Evolutionary conservation across 2,329 filamentous ascomycete species (phyloP), one percentile per base, ranked within the genome.

Genomic region (Colletotrichum tanaceti): DNA sequence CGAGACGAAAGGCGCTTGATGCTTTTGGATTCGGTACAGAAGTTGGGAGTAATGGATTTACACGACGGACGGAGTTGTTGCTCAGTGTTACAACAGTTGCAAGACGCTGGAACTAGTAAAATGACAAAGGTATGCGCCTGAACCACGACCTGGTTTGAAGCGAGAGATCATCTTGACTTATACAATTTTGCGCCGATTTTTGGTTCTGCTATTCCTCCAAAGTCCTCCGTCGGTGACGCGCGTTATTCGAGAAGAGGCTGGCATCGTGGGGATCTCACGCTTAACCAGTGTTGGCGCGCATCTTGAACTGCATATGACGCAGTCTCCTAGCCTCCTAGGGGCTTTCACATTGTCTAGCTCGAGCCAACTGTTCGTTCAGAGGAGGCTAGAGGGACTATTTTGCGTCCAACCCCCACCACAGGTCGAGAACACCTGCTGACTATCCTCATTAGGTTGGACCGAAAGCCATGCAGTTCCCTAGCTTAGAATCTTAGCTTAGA

Each of bases 31-130:
- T 24, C 7, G 44, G 20, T 47, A 1, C 44, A 22, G 20, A 13
- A 2, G 20, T 2, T 24, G 5, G 10, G 10, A 6, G 20, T 4
- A 22, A 22, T 13, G 0, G 6, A 6, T 1, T 14, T 6, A 7
- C 3, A 13, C 0, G 7, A 11, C 44, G 14, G 10, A 14, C 0
- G 24, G 1, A 14, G 11, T 3, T 14, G 2, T 5, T 47, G 11
- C 4, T 47, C 4, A 13, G 20, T 14, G 20, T 24, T n/a, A n/a
- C n/a, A 24, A 10, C 13, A 24, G 11, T 47, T 7, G 44, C 20
- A 11, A 11, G 16, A 47, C 7, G 18, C 6, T 10, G 6, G 9
- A 4, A 44, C 4, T 47, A 6, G 20, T 5, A 13, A 13, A 13
- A 11, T 7, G 3, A 2, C 5, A 5, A 24, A 47, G 10, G 3